Evolutionary conservation across 768 basidiomycete genomes (phyloP).

Genomic region (Butyriboletus loyo): DNA sequence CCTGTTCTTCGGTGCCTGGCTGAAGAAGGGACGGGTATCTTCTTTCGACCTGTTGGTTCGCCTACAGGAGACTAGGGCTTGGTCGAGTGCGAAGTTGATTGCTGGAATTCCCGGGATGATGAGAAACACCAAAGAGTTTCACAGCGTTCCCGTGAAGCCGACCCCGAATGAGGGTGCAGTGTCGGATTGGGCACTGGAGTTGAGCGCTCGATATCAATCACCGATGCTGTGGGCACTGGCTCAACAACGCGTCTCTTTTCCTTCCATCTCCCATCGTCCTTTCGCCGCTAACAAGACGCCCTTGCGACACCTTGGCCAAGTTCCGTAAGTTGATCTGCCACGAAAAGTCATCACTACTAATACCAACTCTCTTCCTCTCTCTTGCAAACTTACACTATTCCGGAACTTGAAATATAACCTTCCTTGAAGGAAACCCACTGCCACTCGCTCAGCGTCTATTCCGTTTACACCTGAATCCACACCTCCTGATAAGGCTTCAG

Average conservation of each 20-base stretch:
- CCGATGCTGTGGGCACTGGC: conserved; percentile 4
- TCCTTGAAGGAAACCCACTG: conserved; percentile 10
- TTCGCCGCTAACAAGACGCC: conserved; percentile 7
- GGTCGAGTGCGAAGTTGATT: conserved; percentile 1
- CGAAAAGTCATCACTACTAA: background rate
- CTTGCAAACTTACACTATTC: no score
- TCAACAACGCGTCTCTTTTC: background rate
- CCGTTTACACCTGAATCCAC: background rate
- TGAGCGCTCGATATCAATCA: background rate
- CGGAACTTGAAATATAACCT: background rate
- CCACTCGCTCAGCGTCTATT: conserved; percentile 11
- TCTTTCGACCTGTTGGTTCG: no score
- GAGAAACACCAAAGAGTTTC: conserved; percentile 12
- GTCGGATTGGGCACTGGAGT: background rate
- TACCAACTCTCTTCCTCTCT: background rate
- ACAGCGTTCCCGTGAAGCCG: background rate
- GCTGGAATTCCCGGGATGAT: conserved; percentile 7
- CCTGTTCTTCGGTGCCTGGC: background rate
- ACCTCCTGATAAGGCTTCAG: conserved; percentile 6
- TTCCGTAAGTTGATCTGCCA: conserved; percentile 14
- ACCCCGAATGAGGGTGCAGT: background rate
- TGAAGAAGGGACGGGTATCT: background rate
- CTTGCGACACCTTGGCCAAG: conserved; percentile 9
- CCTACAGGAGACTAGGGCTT: background rate
- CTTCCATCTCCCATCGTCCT: conserved; percentile 2